Base-by-base conservation (phyloP, 768 basidiomycete species). In the Pulveroboletus sp. region DNA sequence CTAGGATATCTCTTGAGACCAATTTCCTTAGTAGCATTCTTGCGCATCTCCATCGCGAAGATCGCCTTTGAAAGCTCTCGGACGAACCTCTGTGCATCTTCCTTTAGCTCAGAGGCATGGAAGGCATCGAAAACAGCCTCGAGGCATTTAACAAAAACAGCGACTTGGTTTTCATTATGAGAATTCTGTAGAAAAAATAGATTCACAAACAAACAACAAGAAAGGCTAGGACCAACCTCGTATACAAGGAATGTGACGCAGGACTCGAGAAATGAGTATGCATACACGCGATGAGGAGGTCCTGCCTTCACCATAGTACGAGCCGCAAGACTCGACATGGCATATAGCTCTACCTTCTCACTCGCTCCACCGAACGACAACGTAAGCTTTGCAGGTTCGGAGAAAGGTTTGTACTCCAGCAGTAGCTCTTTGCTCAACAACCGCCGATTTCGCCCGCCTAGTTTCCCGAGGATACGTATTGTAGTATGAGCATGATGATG, bases 401-500 rank as follows among this genome's bases (percentile, higher is more conserved):
- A 83, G 53, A 82, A 78, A 40, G 84, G 74, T 11, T 77, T 78
- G 66, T 85, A 95, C 32, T 79, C 77, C 43, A 99, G 70, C 19
- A 79, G 66, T 1, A 90, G 87, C 41, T 94, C 88, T 53, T 87
- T 86, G 49, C 85, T 81, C 49, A 97, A 72, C 50, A 97, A 75
- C 34, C 89, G 81, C 23, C 97, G 78, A 67, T 98, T 99, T 41
- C 97, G 75, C 2, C 97, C 97, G 7, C 97, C 97, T 5, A 99
- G 73, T 69, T 98, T 99, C 36, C 97, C 97, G 4, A 99, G 74
- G 48, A 99, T 97, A 21, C 97, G 87, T 58, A 97, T 90, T 2
- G 95, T 94, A 13, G 90, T 92, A 66, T 97, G 92, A 0, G 97
- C 85, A 45, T 93, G 90, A 51, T 85, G 82, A 62, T 95, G 92